These are phyloP conservation scores for Aureobasidium subglaciale DNA, from an alignment of 2,329 filamentous ascomycete genomes.

Conservation along the genomic window DNA sequence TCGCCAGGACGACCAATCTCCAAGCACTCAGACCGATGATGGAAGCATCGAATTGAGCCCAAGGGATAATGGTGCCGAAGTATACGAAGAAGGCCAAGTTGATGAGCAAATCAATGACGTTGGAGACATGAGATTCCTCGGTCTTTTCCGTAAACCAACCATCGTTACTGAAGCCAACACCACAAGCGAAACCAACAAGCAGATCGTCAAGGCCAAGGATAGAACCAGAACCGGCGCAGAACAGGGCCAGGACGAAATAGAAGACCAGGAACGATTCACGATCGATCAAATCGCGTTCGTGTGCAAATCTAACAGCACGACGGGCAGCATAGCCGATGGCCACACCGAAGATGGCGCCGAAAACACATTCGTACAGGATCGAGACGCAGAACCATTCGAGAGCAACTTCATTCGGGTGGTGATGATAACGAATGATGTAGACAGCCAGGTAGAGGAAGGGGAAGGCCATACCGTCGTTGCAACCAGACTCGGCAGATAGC, in stretches of 20 bases:
- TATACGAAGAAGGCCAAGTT: constrained; percentile 98
- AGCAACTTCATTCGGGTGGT: constrained; percentile 59
- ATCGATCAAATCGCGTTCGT: constrained; percentile 80
- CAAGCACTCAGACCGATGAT: constrained; percentile 71
- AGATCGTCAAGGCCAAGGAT: constrained; percentile 88
- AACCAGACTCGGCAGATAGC: constrained; percentile 91
- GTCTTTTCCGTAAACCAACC: constrained; percentile 99
- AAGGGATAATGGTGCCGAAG: constrained; percentile 93
- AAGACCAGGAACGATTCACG: constrained; percentile 97
- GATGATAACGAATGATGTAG: constrained; percentile 79
- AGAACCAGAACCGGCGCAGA: constrained; percentile 89
- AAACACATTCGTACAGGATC: constrained; percentile 90
- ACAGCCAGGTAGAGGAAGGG: constrained; percentile 91
- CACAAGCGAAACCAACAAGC: constrained; percentile 86
- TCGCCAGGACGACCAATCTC: constrained; percentile 86
- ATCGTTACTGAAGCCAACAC: constrained; percentile 98
- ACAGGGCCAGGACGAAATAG: constrained; percentile 94
- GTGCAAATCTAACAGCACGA: constrained; percentile 81
- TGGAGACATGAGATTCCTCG: constrained; percentile 96
- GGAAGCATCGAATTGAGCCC: constrained; percentile 78
- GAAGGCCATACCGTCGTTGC: constrained; percentile 99
- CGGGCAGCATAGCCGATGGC: constrained; percentile 80
- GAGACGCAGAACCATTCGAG: constrained; percentile 86
- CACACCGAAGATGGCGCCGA: constrained; percentile 85
- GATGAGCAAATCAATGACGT: constrained; percentile 95